Base-by-base conservation (phyloP, 345 rosid genomes). In the Linum trigynum region DNA sequence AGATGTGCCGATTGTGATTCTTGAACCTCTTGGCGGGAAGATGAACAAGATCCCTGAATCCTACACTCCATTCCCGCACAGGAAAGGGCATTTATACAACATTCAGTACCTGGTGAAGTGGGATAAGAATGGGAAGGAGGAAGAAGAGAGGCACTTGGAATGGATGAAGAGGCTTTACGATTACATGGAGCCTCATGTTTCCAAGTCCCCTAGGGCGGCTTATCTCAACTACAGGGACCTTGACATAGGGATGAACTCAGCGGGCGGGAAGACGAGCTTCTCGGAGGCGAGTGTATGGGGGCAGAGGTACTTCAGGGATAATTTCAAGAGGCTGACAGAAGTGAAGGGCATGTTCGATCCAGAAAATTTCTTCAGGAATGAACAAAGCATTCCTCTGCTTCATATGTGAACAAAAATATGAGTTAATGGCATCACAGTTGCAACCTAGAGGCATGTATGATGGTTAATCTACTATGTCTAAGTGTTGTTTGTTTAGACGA, bases 181-280 rank as follows among this genome's bases (percentile, higher is more conserved):
- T 38, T 72, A 67, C 38, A 67, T 72, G 65, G 40, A 63, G 12
- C 67, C 64, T 0, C 57, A 67, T 39, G 71, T 58, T 67, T 72
- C 75, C 45, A 63, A 58, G 56, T 57, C 51, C 14, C 71, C 71
- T 9, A 72, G 75, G 53, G 53, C 67, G 15, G 75, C 75, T 9
- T 72, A 72, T 61, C 9, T 72, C 11, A 72, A 72, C 12, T 72
- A 72, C 5, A 72, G 71, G 59, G 75, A 72, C 38, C 71, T 72
- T 45, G 76, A 72, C 60, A 58, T 67, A 43, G 76, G 76, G 8
- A 63, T 32, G 3, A 63, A 67, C 45, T 37, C 14, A 0, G 53
- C 53, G 0, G 11, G 40, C 15, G 39, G 3, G 8, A 72, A 58
- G 51, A 64, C 56, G 32, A 59, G 64, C 45, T 58, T 39, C 16